phyloP scores from a whole-genome alignment of 2,329 filamentous ascomycete genomes.

The Colletotrichum higginsianum region DNA sequence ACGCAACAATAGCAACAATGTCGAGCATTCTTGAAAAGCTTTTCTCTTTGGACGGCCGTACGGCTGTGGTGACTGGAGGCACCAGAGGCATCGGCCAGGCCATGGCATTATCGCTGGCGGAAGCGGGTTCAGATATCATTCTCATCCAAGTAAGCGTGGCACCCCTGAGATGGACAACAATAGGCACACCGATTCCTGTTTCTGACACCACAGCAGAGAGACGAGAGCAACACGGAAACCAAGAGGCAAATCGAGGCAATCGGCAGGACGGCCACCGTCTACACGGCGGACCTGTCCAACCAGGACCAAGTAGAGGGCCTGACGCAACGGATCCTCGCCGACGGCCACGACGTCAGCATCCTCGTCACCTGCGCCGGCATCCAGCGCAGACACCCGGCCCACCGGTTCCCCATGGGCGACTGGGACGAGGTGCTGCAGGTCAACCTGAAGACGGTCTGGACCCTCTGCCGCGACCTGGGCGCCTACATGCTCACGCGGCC shows the following conservation, averaged over 20 bases:
- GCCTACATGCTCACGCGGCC: constrained; percentile 79
- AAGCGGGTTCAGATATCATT: constrained; percentile 44
- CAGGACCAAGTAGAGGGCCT: constrained; percentile 43
- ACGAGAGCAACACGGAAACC: constrained; percentile 44
- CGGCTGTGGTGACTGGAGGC: constrained; percentile 45
- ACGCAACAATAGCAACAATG: constrained; percentile 10
- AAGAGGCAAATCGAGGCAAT: constrained; percentile 42
- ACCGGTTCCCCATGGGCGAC: constrained; percentile 74
- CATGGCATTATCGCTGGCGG: constrained; percentile 45
- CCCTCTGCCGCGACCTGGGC: constrained; percentile 81
- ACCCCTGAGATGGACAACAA: no score
- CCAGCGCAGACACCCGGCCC: constrained; percentile 73
- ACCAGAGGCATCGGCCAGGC: constrained; percentile 46
- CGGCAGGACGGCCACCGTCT: constrained; percentile 45
- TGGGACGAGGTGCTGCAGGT: constrained; percentile 82
- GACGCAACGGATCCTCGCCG: constrained; percentile 40
- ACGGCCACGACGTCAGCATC: constrained; percentile 63
- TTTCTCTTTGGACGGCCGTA: constrained; percentile 43
- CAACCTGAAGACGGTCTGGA: constrained; percentile 87
- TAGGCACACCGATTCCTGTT: background rate
- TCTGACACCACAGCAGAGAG: constrained; percentile 30
- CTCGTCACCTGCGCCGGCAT: constrained; percentile 79
- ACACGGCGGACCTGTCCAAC: constrained; percentile 45
- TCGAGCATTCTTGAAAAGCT: constrained; percentile 41
- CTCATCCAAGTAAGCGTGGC: constrained; percentile 36